Percentiles rank a stretch among this genome's conserved stretches.
phyloP scores from a whole-genome alignment of 2,329 filamentous ascomycete genomes.

The Epichloe uncinata region DNA sequence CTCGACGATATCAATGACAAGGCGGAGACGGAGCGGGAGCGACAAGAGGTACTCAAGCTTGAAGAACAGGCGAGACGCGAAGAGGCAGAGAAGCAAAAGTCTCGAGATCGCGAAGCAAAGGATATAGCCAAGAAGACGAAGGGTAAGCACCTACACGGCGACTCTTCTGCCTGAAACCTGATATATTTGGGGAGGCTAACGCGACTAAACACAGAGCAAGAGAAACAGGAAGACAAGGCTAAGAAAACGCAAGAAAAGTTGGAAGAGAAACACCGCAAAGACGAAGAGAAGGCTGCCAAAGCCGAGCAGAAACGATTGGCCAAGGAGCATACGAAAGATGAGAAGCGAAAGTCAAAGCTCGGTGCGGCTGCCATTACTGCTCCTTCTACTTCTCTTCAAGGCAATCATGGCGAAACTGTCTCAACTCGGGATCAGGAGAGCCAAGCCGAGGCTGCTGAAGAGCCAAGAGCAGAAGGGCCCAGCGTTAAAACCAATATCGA shows the following conservation, averaged over 20 bases:
- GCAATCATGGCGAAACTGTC: conserved; percentile 5
- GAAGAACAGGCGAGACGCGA: conserved; percentile 45
- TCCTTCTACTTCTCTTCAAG: neutral
- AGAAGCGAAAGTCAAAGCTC: conserved; percentile 34
- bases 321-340: conserved; percentile 12
- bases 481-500: conserved; percentile 1
- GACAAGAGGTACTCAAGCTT: conserved; percentile 51
- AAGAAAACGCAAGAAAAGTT: conserved; percentile 11
- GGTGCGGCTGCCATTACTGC: conserved; percentile 8
- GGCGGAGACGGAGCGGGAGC: conserved; percentile 57
- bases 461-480: neutral
- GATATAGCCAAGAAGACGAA: conserved; percentile 41
- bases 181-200: conserved; percentile 7
- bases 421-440: conserved; percentile 7
- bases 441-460: neutral
- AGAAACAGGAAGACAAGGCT: conserved; percentile 26
- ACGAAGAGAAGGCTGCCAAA: conserved; percentile 34
- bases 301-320: conserved; percentile 35
- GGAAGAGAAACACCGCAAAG: conserved; percentile 10
- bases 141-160: conserved; percentile 31
- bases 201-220: conserved; percentile 24
- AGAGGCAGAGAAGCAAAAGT: conserved; percentile 31
- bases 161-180: too few species aligned
- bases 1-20: conserved; percentile 74
- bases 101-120: conserved; percentile 38